Percentiles rank a stretch among this genome's conserved stretches.
phyloP scores from a whole-genome alignment of 1,284 basidiomycete genomes.

The Rhodotorula sp. region DNA sequence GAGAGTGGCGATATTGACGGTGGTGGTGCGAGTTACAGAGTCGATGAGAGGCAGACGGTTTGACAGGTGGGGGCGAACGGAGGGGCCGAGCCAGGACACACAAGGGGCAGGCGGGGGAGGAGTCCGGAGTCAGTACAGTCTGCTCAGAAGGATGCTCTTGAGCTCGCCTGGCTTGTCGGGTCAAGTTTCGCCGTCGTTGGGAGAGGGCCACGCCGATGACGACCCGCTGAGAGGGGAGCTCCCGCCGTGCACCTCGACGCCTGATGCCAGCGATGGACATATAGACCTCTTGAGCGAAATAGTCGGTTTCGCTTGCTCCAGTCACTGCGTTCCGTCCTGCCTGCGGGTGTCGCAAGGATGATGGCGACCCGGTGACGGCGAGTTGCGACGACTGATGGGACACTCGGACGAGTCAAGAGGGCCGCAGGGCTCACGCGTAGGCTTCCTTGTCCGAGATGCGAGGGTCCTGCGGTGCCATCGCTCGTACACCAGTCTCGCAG shows the following conservation, averaged over 20 bases:
- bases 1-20: too few relatives aligned
- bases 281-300: not conserved
- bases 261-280: too few relatives aligned
- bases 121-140: too few relatives aligned
- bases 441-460: slow-evolving; percentile 54
- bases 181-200: not conserved
- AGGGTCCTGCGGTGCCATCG: slow-evolving; percentile 42
- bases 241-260: not conserved
- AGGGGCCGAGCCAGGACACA: too few relatives aligned
- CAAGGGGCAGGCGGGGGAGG: too few relatives aligned
- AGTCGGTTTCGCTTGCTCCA: too few relatives aligned
- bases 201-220: too few relatives aligned
- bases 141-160: not conserved
- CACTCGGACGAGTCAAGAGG: slow-evolving; percentile 41
- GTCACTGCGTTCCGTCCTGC: too few relatives aligned
- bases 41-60: not conserved
- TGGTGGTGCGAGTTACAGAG: not conserved
- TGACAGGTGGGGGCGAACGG: not conserved
- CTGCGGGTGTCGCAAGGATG: not conserved
- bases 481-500: too few relatives aligned
- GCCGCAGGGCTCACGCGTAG: slow-evolving; percentile 50
- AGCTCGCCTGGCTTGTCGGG: not conserved
- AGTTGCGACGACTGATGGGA: not conserved
- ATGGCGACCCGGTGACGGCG: not conserved
- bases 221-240: too few relatives aligned